Evolutionary conservation across 1,139 yeast genomes (phyloP).

Genomic region (Yamadazyma epiphylla): DNA sequence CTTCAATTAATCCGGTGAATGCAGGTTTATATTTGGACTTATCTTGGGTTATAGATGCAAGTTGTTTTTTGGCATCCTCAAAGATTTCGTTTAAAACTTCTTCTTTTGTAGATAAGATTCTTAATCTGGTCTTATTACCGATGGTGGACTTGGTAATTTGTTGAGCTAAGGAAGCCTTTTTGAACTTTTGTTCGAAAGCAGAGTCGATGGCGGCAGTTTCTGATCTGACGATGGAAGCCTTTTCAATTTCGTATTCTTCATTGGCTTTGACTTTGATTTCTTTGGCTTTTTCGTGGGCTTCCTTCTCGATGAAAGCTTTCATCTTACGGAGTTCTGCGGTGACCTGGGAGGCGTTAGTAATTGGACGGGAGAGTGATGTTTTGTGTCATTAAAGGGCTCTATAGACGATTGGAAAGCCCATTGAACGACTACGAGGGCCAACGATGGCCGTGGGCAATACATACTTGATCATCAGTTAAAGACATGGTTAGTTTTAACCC

Average conservation of each 20-base stretch:
- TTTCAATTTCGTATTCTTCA: constrained; percentile 97
- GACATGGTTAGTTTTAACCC: constrained; percentile 32
- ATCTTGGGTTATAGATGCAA: constrained; percentile 49
- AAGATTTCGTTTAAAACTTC: constrained; percentile 73
- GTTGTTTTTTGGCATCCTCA: constrained; percentile 60
- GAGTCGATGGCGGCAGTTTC: constrained; percentile 89
- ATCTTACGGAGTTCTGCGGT: constrained; percentile 93
- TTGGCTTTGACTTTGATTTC: constrained; percentile 95
- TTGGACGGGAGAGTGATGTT: too few relatives aligned
- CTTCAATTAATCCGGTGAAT: constrained; percentile 76
- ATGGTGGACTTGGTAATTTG: constrained; percentile 94
- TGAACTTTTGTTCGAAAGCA: constrained; percentile 74
- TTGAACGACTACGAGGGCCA: too few relatives aligned
- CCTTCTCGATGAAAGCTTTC: constrained; percentile 98
- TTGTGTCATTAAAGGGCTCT: too few relatives aligned
- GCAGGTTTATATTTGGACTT: constrained; percentile 62
- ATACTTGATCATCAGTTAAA: constrained; percentile 46
- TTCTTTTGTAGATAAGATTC: constrained; percentile 84
- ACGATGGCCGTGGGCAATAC: constrained; percentile 16
- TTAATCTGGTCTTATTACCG: constrained; percentile 91
- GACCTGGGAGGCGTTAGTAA: constrained; percentile 66
- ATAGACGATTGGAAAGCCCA: too few relatives aligned
- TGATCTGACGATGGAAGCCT: constrained; percentile 87
- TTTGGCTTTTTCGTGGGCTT: constrained; percentile 97
- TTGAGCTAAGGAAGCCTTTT: constrained; percentile 88